phyloP scores from a whole-genome alignment of 768 basidiomycete species.

The Tubosaeta sp. region DNA sequence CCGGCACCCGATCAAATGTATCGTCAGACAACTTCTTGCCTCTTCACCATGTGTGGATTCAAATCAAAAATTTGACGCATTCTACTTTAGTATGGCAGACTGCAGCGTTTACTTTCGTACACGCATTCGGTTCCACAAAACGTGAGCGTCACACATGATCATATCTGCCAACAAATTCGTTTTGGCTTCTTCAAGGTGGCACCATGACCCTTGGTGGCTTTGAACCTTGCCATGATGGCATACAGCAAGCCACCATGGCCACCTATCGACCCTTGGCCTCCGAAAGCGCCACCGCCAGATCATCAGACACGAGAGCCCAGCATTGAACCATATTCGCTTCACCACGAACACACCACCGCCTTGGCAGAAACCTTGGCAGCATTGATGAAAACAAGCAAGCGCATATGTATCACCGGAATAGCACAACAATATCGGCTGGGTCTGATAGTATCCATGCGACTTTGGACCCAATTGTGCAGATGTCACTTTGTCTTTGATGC shows the following conservation, averaged over 20 bases:
- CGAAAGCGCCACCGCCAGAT: no score
- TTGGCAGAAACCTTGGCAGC: background rate
- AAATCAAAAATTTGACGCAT: no score
- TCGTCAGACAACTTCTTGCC: background rate
- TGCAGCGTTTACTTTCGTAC: background rate
- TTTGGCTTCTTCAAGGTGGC: background rate
- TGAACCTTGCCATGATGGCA: background rate
- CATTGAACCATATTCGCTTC: background rate
- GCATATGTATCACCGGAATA: background rate
- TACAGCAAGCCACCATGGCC: background rate
- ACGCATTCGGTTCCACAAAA: background rate
- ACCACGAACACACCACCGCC: background rate
- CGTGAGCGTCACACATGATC: background rate
- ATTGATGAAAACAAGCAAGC: no score
- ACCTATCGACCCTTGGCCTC: background rate
- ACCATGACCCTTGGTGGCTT: background rate
- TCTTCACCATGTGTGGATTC: background rate
- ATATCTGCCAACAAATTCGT: background rate
- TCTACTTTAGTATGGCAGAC: no score
- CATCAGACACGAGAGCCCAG: background rate
- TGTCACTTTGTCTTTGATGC: no score
- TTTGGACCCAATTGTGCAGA: background rate
- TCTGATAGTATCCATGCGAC: background rate
- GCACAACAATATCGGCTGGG: background rate
- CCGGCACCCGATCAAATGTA: background rate